A percentile compares a stretch with the other conserved stretches of the same genome.
These are phyloP conservation scores for Hypomyces rosellus DNA, from an alignment of 2,329 filamentous ascomycete species.

Conservation along the genomic window DNA sequence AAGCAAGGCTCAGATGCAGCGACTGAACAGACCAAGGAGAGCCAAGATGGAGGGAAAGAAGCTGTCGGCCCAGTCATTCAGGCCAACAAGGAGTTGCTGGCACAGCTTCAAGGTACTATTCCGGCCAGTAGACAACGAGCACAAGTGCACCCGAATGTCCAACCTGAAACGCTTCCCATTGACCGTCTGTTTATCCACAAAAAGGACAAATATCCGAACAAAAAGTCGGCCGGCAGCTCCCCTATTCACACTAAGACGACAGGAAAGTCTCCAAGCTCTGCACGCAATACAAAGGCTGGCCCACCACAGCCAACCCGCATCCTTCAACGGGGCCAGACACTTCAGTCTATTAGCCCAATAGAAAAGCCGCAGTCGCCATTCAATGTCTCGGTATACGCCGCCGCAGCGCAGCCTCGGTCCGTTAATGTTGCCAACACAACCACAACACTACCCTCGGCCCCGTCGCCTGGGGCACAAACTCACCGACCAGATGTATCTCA, in stretches of 20 bases:
- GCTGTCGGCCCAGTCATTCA: not conserved
- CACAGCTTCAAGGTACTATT: constrained; percentile 1
- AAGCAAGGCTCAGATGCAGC: constrained; percentile 22
- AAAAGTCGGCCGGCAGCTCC: not conserved
- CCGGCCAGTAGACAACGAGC: not conserved
- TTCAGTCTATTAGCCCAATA: not conserved
- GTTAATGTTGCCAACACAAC: constrained; percentile 13
- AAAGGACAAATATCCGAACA: not conserved
- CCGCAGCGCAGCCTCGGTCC: constrained; percentile 15
- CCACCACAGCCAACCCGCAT: constrained; percentile 26
- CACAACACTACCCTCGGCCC: not conserved
- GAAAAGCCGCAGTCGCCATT: constrained; percentile 4
- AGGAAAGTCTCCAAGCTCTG: not conserved
- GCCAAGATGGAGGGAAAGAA: not conserved
- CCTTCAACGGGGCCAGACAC: constrained; percentile 28
- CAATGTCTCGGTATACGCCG: constrained; percentile 17
- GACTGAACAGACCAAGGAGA: not conserved
- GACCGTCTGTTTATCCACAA: not conserved
- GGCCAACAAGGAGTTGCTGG: constrained; percentile 1
- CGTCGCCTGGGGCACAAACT: not conserved
- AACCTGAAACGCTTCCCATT: not conserved
- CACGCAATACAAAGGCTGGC: not conserved
- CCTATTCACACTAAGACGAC: not conserved
- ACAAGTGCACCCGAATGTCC: not conserved
- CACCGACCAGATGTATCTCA: constrained; percentile 21